Base-by-base conservation (phyloP, 495 filamentous ascomycete species). In the Tuber microsphaerosporum region DNA sequence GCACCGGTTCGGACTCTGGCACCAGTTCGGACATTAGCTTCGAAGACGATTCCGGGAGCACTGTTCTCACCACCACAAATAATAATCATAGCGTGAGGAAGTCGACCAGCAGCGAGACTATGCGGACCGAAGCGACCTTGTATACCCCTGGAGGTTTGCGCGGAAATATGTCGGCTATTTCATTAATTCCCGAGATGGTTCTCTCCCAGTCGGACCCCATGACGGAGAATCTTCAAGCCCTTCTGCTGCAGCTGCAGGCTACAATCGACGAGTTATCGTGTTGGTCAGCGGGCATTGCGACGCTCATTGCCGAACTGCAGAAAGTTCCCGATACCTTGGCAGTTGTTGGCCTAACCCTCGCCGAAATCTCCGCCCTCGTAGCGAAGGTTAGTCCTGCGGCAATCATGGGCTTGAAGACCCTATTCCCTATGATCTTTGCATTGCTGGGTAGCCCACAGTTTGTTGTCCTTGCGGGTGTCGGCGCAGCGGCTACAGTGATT, bases 271-370 rank as follows among this genome's bases (percentile, higher is more conserved):
- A 82, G 73, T 34, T 83, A 73, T 72, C 75, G 16, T 83, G 81
- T 41, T 68, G 76, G 43, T 81, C 81, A 5, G 78, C 78, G 9
- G 81, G 81, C 7, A 78, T 83, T 8, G 91, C 89, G 0, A 86
- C 90, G 37, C 97, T 92, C 56, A 97, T 99, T 76, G 85, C 90
- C n/a, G 91, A 92, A 73, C 87, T 99, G 12, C 93, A 98, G 81
- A 90, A 92, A 75, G 93, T 95, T 74, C 95, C 95, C 0, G 93
- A 99, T 77, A 93, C 93, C 19, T 93, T 97, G 75, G 95, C 95
- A 6, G 95, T 94, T 6, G 96, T 99, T 10, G 95, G 94, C 2
- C 87, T 99, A 14, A 93, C 94, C 1, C 88, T 99, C 2, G 95
- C 93, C 22, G 95, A 99, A 84, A 92, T 99, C 78, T 93, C 91